Percentiles rank a stretch among this genome's conserved stretches.
Evolutionary conservation across 2,329 filamentous ascomycete genomes (phyloP).

Genomic region (Sclerotinia trifoliorum): DNA sequence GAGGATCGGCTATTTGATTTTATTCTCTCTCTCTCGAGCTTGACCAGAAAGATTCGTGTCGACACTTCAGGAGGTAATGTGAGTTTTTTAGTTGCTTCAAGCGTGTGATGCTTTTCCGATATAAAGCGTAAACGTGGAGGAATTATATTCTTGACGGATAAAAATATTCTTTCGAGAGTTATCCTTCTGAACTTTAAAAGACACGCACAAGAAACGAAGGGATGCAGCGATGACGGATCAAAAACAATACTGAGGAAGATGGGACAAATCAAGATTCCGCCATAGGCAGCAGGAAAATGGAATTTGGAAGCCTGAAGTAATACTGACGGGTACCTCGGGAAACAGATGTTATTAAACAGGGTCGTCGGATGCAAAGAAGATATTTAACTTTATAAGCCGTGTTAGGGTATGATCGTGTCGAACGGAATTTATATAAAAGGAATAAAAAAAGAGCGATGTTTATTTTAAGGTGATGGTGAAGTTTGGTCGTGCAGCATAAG

Average conservation of each 20-base stretch:
- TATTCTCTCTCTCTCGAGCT: background rate
- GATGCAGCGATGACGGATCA: background rate
- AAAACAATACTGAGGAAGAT: constrained; percentile 1
- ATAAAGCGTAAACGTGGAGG: background rate
- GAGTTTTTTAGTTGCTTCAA: background rate
- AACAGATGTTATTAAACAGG: background rate
- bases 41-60: background rate
- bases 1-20: background rate
- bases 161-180: background rate
- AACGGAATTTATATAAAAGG: constrained; percentile 4
- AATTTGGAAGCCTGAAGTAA: constrained; percentile 22
- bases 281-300: constrained; percentile 21
- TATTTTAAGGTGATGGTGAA: constrained; percentile 10
- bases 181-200: constrained; percentile 13
- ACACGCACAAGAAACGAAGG: background rate
- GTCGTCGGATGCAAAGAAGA: background rate
- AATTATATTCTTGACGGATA: background rate
- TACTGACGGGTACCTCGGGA: background rate
- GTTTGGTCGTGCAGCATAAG: constrained; percentile 4
- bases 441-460: constrained; percentile 1
- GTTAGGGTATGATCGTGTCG: background rate
- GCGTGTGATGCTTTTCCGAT: background rate
- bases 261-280: constrained; percentile 13
- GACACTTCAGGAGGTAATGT: background rate
- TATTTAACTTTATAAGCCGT: background rate